These are phyloP conservation scores for Yarrowia galli DNA, from an alignment of 1,139 yeast species.

Conservation along the genomic window DNA sequence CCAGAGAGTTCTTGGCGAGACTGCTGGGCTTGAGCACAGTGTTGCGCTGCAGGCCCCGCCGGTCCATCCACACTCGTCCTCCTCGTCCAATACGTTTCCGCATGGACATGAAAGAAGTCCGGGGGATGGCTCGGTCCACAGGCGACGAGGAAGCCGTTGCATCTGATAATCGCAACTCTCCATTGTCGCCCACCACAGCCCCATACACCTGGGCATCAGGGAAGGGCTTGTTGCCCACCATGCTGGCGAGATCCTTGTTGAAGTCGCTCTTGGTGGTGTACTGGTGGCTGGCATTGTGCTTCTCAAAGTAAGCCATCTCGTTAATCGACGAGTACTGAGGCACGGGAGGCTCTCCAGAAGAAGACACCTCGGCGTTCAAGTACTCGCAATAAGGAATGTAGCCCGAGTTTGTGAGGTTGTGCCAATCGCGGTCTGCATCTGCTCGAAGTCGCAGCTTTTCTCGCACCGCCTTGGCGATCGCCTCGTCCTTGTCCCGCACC, in stretches of 20 bases:
- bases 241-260: slow-evolving; percentile 26
- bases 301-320: slow-evolving; percentile 33
- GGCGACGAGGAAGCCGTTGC: slow-evolving; percentile 8
- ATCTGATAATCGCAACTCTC: slow-evolving; percentile 35
- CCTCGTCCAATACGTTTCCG: slow-evolving; percentile 80
- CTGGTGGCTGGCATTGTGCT: slow-evolving; percentile 29
- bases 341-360: slow-evolving; percentile 1
- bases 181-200: slow-evolving; percentile 25
- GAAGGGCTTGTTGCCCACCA: slow-evolving; percentile 30
- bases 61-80: slow-evolving; percentile 75
- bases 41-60: slow-evolving; percentile 57
- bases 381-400: slow-evolving; percentile 84
- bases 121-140: slow-evolving; percentile 43
- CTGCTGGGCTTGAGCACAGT: slow-evolving; percentile 17
- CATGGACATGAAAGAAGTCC: slow-evolving; percentile 56
- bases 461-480: slow-evolving; percentile 79
- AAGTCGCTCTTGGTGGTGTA: slow-evolving; percentile 38
- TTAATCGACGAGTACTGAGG: slow-evolving; percentile 35
- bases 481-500: slow-evolving; percentile 75
- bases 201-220: slow-evolving; percentile 34
- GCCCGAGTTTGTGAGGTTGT: slow-evolving; percentile 91
- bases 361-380: slow-evolving; percentile 47
- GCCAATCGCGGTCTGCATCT: slow-evolving; percentile 73
- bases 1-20: slow-evolving; percentile 32
- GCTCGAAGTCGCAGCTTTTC: slow-evolving; percentile 80